These are phyloP conservation scores for Saccharomycopsis sp. DNA, from an alignment of 805 yeast species.

Conservation along the genomic window DNA sequence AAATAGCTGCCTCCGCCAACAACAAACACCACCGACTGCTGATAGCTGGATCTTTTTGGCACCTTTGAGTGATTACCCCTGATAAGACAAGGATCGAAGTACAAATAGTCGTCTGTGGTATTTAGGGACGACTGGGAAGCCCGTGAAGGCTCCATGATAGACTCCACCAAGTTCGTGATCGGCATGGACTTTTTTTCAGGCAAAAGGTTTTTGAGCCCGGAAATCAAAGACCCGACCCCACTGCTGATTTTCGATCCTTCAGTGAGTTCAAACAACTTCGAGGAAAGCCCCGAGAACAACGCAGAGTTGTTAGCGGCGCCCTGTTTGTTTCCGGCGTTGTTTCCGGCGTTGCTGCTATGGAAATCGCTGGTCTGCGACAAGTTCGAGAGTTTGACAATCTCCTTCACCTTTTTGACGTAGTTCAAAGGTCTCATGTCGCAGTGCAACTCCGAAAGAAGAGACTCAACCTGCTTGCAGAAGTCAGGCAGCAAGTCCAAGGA, in stretches of 20 bases:
- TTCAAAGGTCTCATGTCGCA: slow-evolving; percentile 57
- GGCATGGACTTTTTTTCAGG: slow-evolving; percentile 89
- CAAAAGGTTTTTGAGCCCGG: slow-evolving; percentile 78
- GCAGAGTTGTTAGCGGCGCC: slow-evolving; percentile 37
- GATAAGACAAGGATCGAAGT: slow-evolving; percentile 78
- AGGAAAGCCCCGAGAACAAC: slow-evolving; percentile 64
- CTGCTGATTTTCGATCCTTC: slow-evolving; percentile 72
- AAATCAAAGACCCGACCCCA: slow-evolving; percentile 83
- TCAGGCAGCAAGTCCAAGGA: slow-evolving; percentile 42
- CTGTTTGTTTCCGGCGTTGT: slow-evolving; percentile 25
- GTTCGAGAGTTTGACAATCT: slow-evolving; percentile 51
- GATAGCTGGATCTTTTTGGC: slow-evolving; percentile 76
- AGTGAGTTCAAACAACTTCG: slow-evolving; percentile 70
- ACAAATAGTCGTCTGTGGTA: slow-evolving; percentile 82
- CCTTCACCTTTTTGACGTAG: slow-evolving; percentile 78
- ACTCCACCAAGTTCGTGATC: slow-evolving; percentile 83
- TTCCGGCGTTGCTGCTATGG: slow-evolving; percentile 29
- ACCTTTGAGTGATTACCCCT: slow-evolving; percentile 88
- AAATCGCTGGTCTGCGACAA: slow-evolving; percentile 32
- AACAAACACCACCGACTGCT: slow-evolving; percentile 80
- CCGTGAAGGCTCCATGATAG: slow-evolving; percentile 76
- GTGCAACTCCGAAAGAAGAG: slow-evolving; percentile 49
- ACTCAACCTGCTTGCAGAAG: slow-evolving; percentile 54
- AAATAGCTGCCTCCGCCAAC: slow-evolving; percentile 96
- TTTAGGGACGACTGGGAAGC: slow-evolving; percentile 58